Conservation (phyloP, 768 basidiomycete genomes). For the Xerocomus spinulosus region DNA sequence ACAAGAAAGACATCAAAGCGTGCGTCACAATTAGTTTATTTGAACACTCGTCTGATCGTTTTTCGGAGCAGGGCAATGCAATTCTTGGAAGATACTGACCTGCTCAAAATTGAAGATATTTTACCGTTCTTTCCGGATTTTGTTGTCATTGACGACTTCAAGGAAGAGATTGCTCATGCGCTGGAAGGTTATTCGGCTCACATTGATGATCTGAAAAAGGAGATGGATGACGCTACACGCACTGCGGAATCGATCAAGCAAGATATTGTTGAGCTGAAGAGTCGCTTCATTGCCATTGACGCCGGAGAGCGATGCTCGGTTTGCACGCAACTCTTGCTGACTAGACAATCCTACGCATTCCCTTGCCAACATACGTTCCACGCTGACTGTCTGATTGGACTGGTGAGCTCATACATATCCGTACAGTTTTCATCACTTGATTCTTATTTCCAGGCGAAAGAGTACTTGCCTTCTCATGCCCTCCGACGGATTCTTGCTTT, state of each 20-base stretch:
- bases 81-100: slow-evolving; percentile 89
- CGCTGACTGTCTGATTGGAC: slow-evolving; percentile 90
- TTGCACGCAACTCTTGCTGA: slow-evolving; percentile 72
- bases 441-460: slow-evolving; percentile 66
- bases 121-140: slow-evolving; percentile 99
- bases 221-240: slow-evolving; percentile 94
- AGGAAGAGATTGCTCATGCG: slow-evolving; percentile 95
- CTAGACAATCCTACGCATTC: slow-evolving; percentile 96
- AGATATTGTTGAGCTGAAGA: slow-evolving; percentile 80
- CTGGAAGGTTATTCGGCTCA: slow-evolving; percentile 91
- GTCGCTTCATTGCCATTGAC: slow-evolving; percentile 90
- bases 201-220: slow-evolving; percentile 82
- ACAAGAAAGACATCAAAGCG: slow-evolving; percentile 98
- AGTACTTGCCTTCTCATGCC: slow-evolving; percentile 76
- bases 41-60: not conserved
- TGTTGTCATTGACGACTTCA: slow-evolving; percentile 98
- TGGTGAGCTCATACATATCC: slow-evolving; percentile 53
- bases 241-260: slow-evolving; percentile 91
- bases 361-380: slow-evolving; percentile 98
- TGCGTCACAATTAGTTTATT: slow-evolving; percentile 39
- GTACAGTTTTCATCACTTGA: not conserved
- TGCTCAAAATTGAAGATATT: slow-evolving; percentile 98
- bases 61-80: slow-evolving; percentile 75
- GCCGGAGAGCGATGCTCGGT: slow-evolving; percentile 80
- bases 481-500: slow-evolving; percentile 82